Evolutionary conservation across 768 basidiomycete species (phyloP), one percentile per base, ranked within the genome.

Genomic region (Lactifluus volemus): DNA sequence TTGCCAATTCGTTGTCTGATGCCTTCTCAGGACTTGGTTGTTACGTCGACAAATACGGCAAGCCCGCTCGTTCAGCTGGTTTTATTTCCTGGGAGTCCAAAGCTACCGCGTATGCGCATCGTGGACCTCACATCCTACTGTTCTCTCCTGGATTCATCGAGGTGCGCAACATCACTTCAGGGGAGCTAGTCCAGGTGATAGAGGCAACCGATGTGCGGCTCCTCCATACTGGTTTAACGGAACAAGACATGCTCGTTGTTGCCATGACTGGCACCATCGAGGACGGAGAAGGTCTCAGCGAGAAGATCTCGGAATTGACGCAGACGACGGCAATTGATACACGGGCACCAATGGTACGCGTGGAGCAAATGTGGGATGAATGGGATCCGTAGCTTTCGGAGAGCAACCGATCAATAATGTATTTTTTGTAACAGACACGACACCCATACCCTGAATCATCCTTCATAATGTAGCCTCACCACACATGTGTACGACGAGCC

Each of bases 21-120:
- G 2, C 6, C n/a, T 25, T 29, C 53, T 34, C 39, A 92, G 91
- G 79, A 32, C 73, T 91, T 44, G 91, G 90, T 14, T 89, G 83
- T 67, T 92, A 87, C 69, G 81, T 91, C 67, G 81, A 85, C 58
- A 85, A 82, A 58, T 77, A 83, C 63, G 91, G 91, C 2, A 70
- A 75, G 1, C 89, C 88, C 3, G 76, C 75, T 11, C 85, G 88
- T 44, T 78, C 78, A 48, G 77, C 75, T 4, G 78, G 80, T 0
- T 90, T 81, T 69, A 80, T 92, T 63, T 84, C 83, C 59, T 93
- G 91, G 91, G 91, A 93, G 73, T 80, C 79, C 60, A 83, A 78
- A 62, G 88, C 84, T 11, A 74, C 72, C 2, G 76, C 85, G 1
- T 92, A 79, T 67, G 80, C 84, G 10, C 72, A 81, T 49, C 83